A percentile compares a stretch with the other conserved stretches of the same genome.
Conservation (phyloP, 2,329 filamentous ascomycete genomes). For the Albophoma yamanashiensis region DNA sequence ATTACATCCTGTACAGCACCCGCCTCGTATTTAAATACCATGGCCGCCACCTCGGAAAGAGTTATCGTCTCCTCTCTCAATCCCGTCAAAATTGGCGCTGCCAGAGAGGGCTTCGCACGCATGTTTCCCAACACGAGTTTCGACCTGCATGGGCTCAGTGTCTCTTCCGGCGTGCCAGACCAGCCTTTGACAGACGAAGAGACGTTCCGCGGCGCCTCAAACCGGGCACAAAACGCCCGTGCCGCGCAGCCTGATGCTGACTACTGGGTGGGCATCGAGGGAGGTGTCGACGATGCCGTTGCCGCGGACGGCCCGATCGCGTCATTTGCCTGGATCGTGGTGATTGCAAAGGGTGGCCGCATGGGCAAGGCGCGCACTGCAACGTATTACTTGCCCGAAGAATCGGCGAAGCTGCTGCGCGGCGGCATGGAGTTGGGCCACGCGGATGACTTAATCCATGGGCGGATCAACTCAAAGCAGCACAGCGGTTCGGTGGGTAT, state of each 20-base stretch:
- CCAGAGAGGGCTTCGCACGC: slow-evolving; percentile 21
- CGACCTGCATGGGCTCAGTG: slow-evolving; percentile 16
- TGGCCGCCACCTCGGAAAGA: not conserved
- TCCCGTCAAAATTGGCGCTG: slow-evolving; percentile 27
- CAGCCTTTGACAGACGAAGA: slow-evolving; percentile 27
- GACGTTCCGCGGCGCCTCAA: slow-evolving; percentile 26
- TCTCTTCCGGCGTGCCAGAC: slow-evolving; percentile 26
- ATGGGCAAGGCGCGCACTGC: slow-evolving; percentile 26
- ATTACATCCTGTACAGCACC: not conserved
- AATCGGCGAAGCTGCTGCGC: slow-evolving; percentile 22
- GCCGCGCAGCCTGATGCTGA: slow-evolving; percentile 18
- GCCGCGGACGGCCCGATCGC: slow-evolving; percentile 13
- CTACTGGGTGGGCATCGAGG: slow-evolving; percentile 31
- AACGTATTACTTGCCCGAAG: slow-evolving; percentile 24
- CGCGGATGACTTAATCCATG: slow-evolving; percentile 27
- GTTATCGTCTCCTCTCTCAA: slow-evolving; percentile 27
- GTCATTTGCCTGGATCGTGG: slow-evolving; percentile 30
- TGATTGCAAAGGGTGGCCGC: slow-evolving; percentile 13
- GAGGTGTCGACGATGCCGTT: slow-evolving; percentile 20
- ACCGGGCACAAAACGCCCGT: slow-evolving; percentile 23
- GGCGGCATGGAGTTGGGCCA: slow-evolving; percentile 27
- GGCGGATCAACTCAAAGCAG: slow-evolving; percentile 25
- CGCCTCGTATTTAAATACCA: not conserved
- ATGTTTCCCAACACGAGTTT: slow-evolving; percentile 20
- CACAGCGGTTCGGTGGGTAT: slow-evolving; percentile 27